Percentiles rank a stretch among this genome's conserved stretches.
phyloP scores from a whole-genome alignment of 768 basidiomycete genomes.

The Rhodotorula paludigena region DNA sequence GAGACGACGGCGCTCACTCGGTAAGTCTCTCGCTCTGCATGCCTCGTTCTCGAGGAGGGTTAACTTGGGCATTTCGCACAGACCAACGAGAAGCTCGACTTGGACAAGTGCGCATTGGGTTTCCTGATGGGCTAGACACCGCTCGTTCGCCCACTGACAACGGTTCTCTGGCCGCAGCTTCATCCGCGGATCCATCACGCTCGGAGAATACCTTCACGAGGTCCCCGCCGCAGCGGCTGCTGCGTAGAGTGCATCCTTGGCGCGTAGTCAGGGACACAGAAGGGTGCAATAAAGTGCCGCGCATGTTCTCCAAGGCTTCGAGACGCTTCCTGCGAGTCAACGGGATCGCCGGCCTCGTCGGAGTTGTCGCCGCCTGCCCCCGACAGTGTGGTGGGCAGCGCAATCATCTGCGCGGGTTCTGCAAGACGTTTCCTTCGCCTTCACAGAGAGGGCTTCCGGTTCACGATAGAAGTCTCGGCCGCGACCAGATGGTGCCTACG shows the following conservation, averaged over 20 bases:
- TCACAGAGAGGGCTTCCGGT: too few species aligned
- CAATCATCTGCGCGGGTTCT: too few species aligned
- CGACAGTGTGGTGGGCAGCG: too few species aligned
- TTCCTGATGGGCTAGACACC: too few species aligned
- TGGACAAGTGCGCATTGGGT: conserved; percentile 61
- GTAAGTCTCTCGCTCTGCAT: conserved; percentile 45
- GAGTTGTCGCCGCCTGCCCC: too few species aligned
- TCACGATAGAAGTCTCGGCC: too few species aligned
- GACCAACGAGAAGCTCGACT: conserved; percentile 74
- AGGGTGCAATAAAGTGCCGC: background rate
- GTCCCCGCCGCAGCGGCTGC: conserved; percentile 47
- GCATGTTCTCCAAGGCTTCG: too few species aligned
- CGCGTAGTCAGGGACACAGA: background rate
- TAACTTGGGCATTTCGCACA: background rate
- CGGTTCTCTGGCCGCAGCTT: background rate
- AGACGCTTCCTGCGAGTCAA: too few species aligned
- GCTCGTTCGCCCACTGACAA: background rate
- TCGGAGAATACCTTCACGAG: conserved; percentile 78
- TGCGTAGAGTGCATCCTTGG: too few species aligned
- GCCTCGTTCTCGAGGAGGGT: background rate
- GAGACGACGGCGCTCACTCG: conserved; percentile 89
- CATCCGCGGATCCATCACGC: conserved; percentile 56
- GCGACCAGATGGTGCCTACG: background rate
- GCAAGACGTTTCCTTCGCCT: too few species aligned
- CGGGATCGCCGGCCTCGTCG: too few species aligned